Percentiles rank a stretch among this genome's conserved stretches.
phyloP scores from a whole-genome alignment of 495 filamentous ascomycete genomes.

The Xylaria bambusicola region DNA sequence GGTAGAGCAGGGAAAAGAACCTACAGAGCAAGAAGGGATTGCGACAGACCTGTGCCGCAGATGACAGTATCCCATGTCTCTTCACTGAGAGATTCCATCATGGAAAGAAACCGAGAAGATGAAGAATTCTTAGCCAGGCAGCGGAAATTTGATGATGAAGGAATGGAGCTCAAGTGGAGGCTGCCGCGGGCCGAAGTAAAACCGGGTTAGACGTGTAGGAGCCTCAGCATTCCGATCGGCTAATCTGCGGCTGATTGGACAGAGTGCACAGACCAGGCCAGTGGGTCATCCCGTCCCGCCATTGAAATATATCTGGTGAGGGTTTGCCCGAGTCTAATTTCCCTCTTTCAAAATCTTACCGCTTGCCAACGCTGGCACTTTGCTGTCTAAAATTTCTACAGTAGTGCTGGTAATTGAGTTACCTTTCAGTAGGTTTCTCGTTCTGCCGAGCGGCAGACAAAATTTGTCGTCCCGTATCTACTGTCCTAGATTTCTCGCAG shows the following conservation, averaged over 20 bases:
- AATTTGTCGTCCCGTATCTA: conserved; percentile 88
- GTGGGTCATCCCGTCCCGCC: too few species aligned
- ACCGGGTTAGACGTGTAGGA: conserved; percentile 7
- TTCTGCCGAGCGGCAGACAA: conserved; percentile 67
- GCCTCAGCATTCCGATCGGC: neutral
- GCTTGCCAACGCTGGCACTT: conserved; percentile 49
- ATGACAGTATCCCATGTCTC: conserved; percentile 92
- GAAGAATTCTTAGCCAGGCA: conserved; percentile 15
- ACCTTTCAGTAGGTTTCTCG: conserved; percentile 73
- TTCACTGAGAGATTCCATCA: conserved; percentile 78
- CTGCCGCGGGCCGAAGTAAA: conserved; percentile 24
- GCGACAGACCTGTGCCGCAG: conserved; percentile 81
- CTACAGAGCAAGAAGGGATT: conserved; percentile 93
- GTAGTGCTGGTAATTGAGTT: conserved; percentile 45
- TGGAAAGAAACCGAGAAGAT: conserved; percentile 31
- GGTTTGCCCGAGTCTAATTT: conserved; percentile 21
- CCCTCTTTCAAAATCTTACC: conserved; percentile 48
- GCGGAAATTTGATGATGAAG: conserved; percentile 39
- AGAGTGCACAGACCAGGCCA: neutral
- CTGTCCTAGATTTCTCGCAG: conserved; percentile 77
- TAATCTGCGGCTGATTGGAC: neutral
- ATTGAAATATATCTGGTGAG: conserved; percentile 2
- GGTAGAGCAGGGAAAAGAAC: conserved; percentile 32
- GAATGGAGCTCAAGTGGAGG: conserved; percentile 31
- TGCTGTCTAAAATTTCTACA: conserved; percentile 32